Percentiles rank a stretch among this genome's conserved stretches.
These are phyloP conservation scores for Aurifilum marmelostoma DNA, from an alignment of 2,329 filamentous ascomycete genomes.

Conservation along the genomic window DNA sequence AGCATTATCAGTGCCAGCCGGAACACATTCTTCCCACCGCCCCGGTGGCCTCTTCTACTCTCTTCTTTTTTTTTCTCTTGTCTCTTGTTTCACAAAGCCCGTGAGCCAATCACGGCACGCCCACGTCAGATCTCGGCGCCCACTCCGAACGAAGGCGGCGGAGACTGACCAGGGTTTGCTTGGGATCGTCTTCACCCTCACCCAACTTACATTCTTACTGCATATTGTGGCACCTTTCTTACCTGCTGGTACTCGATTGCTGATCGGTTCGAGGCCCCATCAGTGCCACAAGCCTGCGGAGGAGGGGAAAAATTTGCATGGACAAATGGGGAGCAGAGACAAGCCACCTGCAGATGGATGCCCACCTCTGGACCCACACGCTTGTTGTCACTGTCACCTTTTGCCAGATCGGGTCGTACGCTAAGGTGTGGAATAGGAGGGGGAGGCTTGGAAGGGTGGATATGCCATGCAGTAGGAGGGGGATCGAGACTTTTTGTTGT, in stretches of 20 bases:
- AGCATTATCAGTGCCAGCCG: background rate
- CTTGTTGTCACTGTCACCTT: constrained; percentile 7
- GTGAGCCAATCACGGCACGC: constrained; percentile 5
- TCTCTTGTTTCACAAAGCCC: background rate
- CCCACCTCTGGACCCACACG: background rate
- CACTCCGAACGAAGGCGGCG: constrained; percentile 1
- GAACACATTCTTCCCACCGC: background rate
- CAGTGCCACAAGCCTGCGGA: background rate
- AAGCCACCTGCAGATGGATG: background rate
- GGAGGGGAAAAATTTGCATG: no score
- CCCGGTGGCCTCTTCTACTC: background rate
- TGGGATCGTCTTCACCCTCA: background rate
- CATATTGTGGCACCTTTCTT: background rate
- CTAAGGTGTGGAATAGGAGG: background rate
- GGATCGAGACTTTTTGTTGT: background rate
- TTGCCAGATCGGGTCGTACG: constrained; percentile 11
- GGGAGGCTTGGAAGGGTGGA: background rate
- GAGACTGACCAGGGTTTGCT: background rate
- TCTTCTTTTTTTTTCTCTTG: background rate
- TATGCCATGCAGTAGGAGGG: background rate
- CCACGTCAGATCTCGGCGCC: background rate
- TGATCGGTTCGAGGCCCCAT: constrained; percentile 3
- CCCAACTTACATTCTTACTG: background rate
- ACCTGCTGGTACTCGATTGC: no score
- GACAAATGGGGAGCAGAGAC: background rate